A percentile compares a stretch with the other conserved stretches of the same genome.
These are phyloP conservation scores for Jaapia argillacea DNA, from an alignment of 768 basidiomycete genomes.

Conservation along the genomic window DNA sequence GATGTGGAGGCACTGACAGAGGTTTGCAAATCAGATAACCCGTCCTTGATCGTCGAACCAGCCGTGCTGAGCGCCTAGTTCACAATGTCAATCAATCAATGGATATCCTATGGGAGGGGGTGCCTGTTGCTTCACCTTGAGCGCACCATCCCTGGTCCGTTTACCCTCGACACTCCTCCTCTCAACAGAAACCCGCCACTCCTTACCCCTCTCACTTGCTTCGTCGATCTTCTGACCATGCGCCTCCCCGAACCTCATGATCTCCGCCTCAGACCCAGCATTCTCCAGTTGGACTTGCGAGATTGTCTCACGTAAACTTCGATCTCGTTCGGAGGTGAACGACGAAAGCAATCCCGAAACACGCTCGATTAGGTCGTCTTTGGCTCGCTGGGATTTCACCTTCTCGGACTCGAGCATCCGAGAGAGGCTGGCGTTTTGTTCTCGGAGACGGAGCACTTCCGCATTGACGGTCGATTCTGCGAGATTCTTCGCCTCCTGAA, in stretches of 20 bases:
- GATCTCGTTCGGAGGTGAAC: slow-evolving; percentile 61
- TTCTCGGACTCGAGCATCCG: slow-evolving; percentile 59
- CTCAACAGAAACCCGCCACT: slow-evolving; percentile 30
- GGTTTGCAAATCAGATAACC: slow-evolving; percentile 33
- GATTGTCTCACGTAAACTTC: slow-evolving; percentile 50
- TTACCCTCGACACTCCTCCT: slow-evolving; percentile 40
- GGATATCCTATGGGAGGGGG: neutral
- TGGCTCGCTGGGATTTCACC: slow-evolving; percentile 52
- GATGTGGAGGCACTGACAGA: slow-evolving; percentile 35
- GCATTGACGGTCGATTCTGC: slow-evolving; percentile 34
- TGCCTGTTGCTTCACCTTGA: slow-evolving; percentile 43
- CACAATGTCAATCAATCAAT: no score
- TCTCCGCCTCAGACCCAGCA: slow-evolving; percentile 37
- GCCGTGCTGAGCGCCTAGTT: slow-evolving; percentile 31
- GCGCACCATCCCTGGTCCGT: slow-evolving; percentile 43
- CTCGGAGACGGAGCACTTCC: slow-evolving; percentile 52
- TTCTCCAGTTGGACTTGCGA: slow-evolving; percentile 46
- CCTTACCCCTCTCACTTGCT: slow-evolving; percentile 29
- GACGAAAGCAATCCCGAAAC: slow-evolving; percentile 63
- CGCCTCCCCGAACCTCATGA: slow-evolving; percentile 35
- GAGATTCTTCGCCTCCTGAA: slow-evolving; percentile 38
- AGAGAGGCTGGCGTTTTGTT: slow-evolving; percentile 60
- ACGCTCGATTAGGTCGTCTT: slow-evolving; percentile 65
- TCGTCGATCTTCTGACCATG: slow-evolving; percentile 37
- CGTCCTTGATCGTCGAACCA: slow-evolving; percentile 29